Conservation (phyloP, 78 protist genomes). For the Emiliania huxleyi region DNA sequence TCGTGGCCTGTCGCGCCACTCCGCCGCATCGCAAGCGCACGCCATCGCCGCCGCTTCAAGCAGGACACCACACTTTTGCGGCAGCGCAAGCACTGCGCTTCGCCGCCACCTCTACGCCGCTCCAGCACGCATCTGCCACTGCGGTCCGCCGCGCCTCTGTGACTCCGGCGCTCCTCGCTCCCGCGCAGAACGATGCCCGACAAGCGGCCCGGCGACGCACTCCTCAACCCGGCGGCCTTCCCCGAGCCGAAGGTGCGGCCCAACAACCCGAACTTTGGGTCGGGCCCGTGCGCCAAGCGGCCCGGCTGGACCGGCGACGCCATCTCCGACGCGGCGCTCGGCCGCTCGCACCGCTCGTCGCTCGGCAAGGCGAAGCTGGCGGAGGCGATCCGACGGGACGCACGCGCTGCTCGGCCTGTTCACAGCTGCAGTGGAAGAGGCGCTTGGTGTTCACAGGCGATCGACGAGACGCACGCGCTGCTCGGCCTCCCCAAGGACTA, state of each 20-base stretch:
- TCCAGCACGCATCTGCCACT: too few relatives aligned
- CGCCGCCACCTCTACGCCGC: too few relatives aligned
- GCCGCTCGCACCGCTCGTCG: conserved; percentile 59
- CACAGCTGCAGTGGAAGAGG: too few relatives aligned
- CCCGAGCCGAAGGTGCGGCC: conserved; percentile 32
- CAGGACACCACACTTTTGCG: too few relatives aligned
- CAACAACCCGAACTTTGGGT: conserved; percentile 36
- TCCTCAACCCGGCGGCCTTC: not conserved
- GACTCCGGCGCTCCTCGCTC: too few relatives aligned
- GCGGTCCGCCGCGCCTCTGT: too few relatives aligned
- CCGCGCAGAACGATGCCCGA: too few relatives aligned
- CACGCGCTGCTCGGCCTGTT: not conserved
- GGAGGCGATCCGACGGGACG: conserved; percentile 26
- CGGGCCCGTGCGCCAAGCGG: conserved; percentile 68
- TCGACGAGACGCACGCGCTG: conserved; percentile 18
- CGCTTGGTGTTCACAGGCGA: too few relatives aligned
- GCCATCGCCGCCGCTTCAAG: too few relatives aligned
- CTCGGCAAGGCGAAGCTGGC: conserved; percentile 36
- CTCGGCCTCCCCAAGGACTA: conserved; percentile 45
- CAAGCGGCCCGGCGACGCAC: not conserved
- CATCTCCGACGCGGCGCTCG: conserved; percentile 29
- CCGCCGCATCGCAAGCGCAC: too few relatives aligned
- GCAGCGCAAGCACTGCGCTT: too few relatives aligned
- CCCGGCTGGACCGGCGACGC: conserved; percentile 46
- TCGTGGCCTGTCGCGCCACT: too few relatives aligned